Base-by-base conservation (phyloP, 495 filamentous ascomycete species). In the Penicillium ochrochloron region DNA sequence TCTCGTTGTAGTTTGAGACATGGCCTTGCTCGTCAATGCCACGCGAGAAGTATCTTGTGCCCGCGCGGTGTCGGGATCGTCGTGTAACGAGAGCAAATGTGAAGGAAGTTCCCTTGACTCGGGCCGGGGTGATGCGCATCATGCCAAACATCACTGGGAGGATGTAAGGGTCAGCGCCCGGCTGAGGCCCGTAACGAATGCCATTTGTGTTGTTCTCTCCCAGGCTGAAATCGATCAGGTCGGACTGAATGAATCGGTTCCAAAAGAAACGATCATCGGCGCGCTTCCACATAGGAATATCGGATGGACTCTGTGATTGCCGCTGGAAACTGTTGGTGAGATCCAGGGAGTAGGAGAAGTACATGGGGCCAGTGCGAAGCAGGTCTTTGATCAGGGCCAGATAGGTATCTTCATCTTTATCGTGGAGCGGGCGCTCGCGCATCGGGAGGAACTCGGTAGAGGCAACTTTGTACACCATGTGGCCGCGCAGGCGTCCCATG, bases 251-350 rank as follows among this genome's bases (percentile, higher is more conserved):
- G 71, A 97, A 96, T 57, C 88, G 87, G 75, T 99, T 99, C 94
- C 94, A 99, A 83, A 97, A 99, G 81, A 99, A 98, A 57, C 95
- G 89, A 69, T 99, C 94, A 77, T 99, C 95, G 58, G 96, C 91
- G 62, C 93, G 81, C 77, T 90, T 88, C 95, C 95, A 99, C 59
- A 98, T 80, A 12, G 95, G 94, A 57, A 82, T 79, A 35, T 83
- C 82, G 23, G 78, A 68, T 66, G 97, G 86, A 25, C 83, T 79
- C 60, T 92, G 86, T 2, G 92, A 85, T 76, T 98, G 95, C 56
- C 96, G 85, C 77, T 99, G 95, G 78, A 97, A 96, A 74, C 84
- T 92, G 80, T 94, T 97, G 53, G 95, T 99, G 65, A 99, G 80
- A 71, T 99, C 95, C 70, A 95, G 83, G 19, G 93, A 92, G 80